phyloP scores from a whole-genome alignment of 1,284 basidiomycete species.

The Ustilago tritici region DNA sequence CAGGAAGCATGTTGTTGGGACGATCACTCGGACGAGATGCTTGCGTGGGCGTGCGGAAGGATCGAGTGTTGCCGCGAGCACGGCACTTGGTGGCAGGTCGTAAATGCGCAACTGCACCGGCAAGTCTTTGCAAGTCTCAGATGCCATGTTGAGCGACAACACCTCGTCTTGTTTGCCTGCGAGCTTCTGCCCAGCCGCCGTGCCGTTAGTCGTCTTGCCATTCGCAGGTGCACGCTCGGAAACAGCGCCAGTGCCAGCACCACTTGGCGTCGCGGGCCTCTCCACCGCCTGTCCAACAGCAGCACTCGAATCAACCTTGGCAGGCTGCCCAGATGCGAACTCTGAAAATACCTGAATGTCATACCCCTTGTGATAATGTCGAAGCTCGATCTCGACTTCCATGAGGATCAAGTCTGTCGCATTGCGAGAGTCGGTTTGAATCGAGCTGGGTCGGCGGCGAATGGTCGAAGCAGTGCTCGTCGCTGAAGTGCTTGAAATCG shows the following conservation, averaged over 20 bases:
- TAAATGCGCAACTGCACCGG: constrained; percentile 56
- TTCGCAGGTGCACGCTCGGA: background rate
- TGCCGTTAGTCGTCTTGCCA: background rate
- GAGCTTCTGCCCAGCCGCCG: background rate
- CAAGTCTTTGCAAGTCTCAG: constrained; percentile 39
- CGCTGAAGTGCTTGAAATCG: constrained; percentile 37
- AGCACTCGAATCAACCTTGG: background rate
- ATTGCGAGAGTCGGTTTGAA: constrained; percentile 44
- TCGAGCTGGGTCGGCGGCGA: constrained; percentile 45
- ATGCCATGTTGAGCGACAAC: constrained; percentile 32
- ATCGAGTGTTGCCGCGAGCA: constrained; percentile 66
- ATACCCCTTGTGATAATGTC: constrained; percentile 65
- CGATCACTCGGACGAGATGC: constrained; percentile 61
- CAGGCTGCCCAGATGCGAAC: constrained; percentile 3
- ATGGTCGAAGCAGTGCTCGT: constrained; percentile 37
- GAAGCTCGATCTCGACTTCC: constrained; percentile 66
- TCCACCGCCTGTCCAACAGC: background rate
- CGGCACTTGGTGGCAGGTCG: constrained; percentile 65
- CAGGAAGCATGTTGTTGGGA: constrained; percentile 52
- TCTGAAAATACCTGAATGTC: constrained; percentile 59
- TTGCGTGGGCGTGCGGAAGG: constrained; percentile 59
- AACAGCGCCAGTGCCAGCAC: background rate
- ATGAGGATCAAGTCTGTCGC: constrained; percentile 51
- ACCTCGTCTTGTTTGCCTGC: background rate
- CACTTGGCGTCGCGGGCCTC: constrained; percentile 15